phyloP scores from a whole-genome alignment of 495 filamentous ascomycete species.

The Saxophila tyrrhenica region DNA sequence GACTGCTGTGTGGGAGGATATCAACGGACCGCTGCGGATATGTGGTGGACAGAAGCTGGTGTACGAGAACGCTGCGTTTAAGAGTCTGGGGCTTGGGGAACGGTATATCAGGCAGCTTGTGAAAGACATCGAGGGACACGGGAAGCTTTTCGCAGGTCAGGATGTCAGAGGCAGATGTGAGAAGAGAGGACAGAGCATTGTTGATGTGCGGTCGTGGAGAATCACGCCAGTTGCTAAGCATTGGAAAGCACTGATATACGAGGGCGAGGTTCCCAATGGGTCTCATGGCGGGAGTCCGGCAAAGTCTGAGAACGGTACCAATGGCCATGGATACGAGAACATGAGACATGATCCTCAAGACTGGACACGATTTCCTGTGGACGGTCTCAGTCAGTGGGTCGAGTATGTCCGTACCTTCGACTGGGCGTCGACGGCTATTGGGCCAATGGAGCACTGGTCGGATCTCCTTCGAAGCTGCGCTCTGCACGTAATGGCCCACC shows the following conservation, averaged over 20 bases:
- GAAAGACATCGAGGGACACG: not conserved
- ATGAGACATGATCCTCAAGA: not conserved
- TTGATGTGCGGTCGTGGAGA: conserved; percentile 1
- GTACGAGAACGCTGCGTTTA: conserved; percentile 1
- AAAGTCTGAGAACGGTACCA: not conserved
- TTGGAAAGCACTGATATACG: not conserved
- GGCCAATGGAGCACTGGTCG: conserved; percentile 52
- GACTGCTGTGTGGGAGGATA: not conserved
- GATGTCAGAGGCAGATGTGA: not conserved
- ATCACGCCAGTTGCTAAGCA: not conserved
- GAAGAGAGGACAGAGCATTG: not conserved
- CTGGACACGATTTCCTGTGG: conserved; percentile 1
- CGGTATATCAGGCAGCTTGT: not conserved
- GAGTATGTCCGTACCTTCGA: conserved; percentile 52
- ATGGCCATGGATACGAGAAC: not conserved
- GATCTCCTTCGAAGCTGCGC: conserved; percentile 49
- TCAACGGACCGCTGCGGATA: not conserved
- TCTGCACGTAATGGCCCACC: conserved; percentile 53
- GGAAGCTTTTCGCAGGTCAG: not conserved
- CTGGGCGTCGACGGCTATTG: conserved; percentile 51
- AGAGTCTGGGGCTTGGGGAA: not conserved
- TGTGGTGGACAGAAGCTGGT: not conserved
- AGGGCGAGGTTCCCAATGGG: not conserved
- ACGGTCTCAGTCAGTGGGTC: conserved; percentile 25
- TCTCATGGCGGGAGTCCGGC: not conserved